A percentile compares a stretch with the other conserved stretches of the same genome.
Evolutionary conservation across 2,329 filamentous ascomycete genomes (phyloP).

Genomic region (Macrophomina pseudophaseolina): DNA sequence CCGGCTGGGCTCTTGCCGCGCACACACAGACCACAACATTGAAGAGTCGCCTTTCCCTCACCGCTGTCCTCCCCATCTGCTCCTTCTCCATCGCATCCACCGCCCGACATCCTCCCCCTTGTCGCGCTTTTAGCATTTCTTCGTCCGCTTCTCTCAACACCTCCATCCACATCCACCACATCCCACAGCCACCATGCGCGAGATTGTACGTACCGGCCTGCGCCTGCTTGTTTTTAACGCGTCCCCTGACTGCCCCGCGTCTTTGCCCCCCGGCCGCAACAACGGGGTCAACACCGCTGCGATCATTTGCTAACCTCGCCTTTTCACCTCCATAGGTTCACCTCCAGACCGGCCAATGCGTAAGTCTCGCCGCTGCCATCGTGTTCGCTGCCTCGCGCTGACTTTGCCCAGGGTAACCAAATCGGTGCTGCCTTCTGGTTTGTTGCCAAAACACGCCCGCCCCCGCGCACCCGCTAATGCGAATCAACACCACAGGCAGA

Average conservation of each 20-base stretch:
- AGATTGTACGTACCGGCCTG: conserved; percentile 63
- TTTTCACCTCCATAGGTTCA: conserved; percentile 76
- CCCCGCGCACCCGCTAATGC: conserved; percentile 30
- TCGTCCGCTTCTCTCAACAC: not conserved
- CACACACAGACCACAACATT: conserved; percentile 22
- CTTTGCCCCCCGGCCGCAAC: conserved; percentile 37
- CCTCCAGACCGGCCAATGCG: conserved; percentile 99
- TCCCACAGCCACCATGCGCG: conserved; percentile 63
- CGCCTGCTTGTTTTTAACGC: conserved; percentile 52
- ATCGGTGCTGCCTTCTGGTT: conserved; percentile 99
- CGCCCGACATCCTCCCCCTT: conserved; percentile 14
- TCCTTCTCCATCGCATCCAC: conserved; percentile 24
- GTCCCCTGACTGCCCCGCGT: conserved; percentile 48
- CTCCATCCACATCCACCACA: conserved; percentile 4
- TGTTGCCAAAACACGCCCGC: conserved; percentile 41
- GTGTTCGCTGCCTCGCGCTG: conserved; percentile 32
- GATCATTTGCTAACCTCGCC: conserved; percentile 59
- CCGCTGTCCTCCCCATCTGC: conserved; percentile 19
- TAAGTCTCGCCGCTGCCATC: conserved; percentile 58
- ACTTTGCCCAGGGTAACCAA: conserved; percentile 86
- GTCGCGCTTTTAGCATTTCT: conserved; percentile 15
- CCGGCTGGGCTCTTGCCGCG: conserved; percentile 9
- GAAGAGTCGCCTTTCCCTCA: conserved; percentile 20
- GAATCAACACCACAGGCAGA: conserved; percentile 48
- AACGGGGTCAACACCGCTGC: conserved; percentile 45